Base-by-base conservation (phyloP, 2,329 filamentous ascomycete species). In the Claviceps africana region DNA sequence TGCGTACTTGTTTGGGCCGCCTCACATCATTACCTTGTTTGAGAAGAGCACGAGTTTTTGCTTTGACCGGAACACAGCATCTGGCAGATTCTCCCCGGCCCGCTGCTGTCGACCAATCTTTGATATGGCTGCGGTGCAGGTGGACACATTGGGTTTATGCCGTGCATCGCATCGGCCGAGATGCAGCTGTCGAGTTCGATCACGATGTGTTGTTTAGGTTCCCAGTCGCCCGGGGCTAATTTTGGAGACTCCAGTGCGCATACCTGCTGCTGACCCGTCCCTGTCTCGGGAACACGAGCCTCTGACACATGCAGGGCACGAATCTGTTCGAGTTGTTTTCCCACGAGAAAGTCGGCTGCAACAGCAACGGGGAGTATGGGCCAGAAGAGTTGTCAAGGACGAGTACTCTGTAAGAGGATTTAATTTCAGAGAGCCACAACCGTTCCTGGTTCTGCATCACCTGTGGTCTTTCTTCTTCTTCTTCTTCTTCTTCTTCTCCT, bases 231-330 rank as follows among this genome's bases (percentile, higher is more conserved):
- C 45, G 13, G 45, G n/a, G n/a, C n/a, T 13, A 6, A 35, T 10
- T n/a, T 19, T 31, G 17, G 10, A 17, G 30, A 19, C 46, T 15
- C 21, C 37, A 48, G n/a, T 48, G 45, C 25, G 25, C 21, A 17
- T 37, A 5, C 9, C 2, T n/a, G 35, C 35, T 15, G 35, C 35
- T 9, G 40, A 43, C 25, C 40, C 22, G 5, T 40, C 39, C 4
- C 10, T 37, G 35, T n/a, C 15, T 37, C 28, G 45, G 46, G 7
- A 30, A 48, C 39, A 39, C 33, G 25, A 17, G 35, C 28, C 37
- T 21, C 51, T 43, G 39, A 48, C 51, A 52, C 19, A 43, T 48
- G 50, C 51, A 48, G 39, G 21, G 45, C 45, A 35, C 19, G n/a
- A 43, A 11, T 22, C 30, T 22, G 28, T 25, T 30, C 22, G 30